Percentiles rank a stretch among this genome's conserved stretches.
Conservation (phyloP, 257 asterid genomes). For the Mentha longifolia region DNA sequence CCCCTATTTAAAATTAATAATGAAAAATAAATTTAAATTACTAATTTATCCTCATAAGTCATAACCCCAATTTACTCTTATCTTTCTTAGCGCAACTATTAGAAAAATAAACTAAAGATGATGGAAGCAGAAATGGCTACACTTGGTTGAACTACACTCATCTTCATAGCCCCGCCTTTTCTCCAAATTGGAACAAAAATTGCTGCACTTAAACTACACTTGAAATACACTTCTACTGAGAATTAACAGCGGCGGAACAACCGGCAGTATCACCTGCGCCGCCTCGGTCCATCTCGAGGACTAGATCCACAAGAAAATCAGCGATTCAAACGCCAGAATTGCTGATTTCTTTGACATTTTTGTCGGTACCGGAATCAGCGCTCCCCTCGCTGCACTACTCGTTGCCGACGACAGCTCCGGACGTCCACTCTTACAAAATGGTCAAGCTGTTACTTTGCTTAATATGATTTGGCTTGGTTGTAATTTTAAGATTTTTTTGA, state of each 20-base stretch:
- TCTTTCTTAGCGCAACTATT: too few relatives aligned
- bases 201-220: slow-evolving; percentile 87
- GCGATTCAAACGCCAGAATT: slow-evolving; percentile 63
- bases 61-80: too few relatives aligned
- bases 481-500: too few relatives aligned
- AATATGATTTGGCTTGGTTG: too few relatives aligned
- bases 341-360: slow-evolving; percentile 83
- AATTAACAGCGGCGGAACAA: slow-evolving; percentile 83
- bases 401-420: slow-evolving; percentile 74
- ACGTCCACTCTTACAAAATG: slow-evolving; percentile 52
- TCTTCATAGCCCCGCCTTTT: too few relatives aligned
- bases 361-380: slow-evolving; percentile 91
- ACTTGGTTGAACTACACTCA: too few relatives aligned
- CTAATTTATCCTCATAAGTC: too few relatives aligned
- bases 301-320: slow-evolving; percentile 76
- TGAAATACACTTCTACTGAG: slow-evolving; percentile 75
- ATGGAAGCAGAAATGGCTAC: too few relatives aligned
- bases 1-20: too few relatives aligned
- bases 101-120: too few relatives aligned
- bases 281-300: slow-evolving; percentile 77
- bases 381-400: slow-evolving; percentile 76
- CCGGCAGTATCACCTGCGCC: slow-evolving; percentile 60
- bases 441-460: too few relatives aligned
- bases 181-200: slow-evolving; percentile 87
- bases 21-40: too few relatives aligned